Evolutionary conservation across 164 flowering plant species (phyloP), one percentile per base, ranked within the genome.

Genomic region (Vitis amurensis): DNA sequence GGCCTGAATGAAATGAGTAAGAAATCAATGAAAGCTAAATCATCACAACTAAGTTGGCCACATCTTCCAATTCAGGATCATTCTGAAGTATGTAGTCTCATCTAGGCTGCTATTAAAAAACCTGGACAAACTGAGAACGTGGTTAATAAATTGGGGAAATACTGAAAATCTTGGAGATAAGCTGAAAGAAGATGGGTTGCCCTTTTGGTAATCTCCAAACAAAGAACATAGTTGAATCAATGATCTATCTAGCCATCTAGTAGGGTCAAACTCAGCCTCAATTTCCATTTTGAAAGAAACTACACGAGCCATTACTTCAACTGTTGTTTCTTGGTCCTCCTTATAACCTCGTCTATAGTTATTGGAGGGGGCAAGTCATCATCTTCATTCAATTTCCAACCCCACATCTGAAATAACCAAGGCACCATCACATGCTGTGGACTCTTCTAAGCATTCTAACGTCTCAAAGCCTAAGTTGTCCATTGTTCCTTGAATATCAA

Each of bases 101-200:
- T 95, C 99, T 9, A 97, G 99, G 77, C 98, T 95, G 83, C 93
- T 93, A 80, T 91, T 91, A 50, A 93, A 92, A 69, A 89, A 95
- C 98, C 97, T 93, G 97, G 70, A 95, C 93, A 87, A 95, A 95
- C 73, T 95, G 99, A 70, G 98, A 95, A 66, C 98, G 93, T 31
- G 97, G 86, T 67, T 93, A 80, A 76, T 95, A 71, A 95, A 95
- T 69, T 95, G 98, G 11, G 99, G 99, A 83, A 93, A 90, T 72
- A 95, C 89, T 65, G 97, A 93, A 70, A 91, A 80, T 37, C 93
- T 88, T 31, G 93, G 92, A 66, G 99, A 93, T 78, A 95, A 79
- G 77, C 87, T 84, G 75, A 93, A 93, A 64, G 99, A 83, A 56
- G 92, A 83, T 48, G 99, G 94, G 71, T 63, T 85, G 23, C 91